phyloP scores from a whole-genome alignment of 225 moss, liverwort and hornwort species.

The Antitrichia curtipendula region DNA sequence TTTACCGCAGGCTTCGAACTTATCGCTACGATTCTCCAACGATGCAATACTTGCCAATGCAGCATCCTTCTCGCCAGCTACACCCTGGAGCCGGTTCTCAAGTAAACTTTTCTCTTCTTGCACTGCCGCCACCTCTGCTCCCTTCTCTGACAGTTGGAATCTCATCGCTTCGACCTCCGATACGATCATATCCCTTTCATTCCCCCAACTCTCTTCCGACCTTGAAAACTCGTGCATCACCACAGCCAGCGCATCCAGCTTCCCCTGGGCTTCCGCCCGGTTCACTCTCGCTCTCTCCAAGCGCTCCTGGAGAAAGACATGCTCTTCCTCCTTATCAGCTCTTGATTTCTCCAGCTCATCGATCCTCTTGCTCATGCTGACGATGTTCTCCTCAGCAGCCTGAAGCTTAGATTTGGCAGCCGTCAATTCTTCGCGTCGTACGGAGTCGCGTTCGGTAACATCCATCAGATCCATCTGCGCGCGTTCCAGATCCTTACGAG shows the following conservation, averaged over 20 bases:
- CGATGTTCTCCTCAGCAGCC: constrained; percentile 14
- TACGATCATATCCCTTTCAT: not conserved
- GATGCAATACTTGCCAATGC: not conserved
- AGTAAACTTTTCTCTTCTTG: constrained; percentile 6
- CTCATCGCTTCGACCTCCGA: constrained; percentile 8
- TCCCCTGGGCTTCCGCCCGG: constrained; percentile 17
- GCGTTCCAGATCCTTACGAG: constrained; percentile 11
- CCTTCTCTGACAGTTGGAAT: constrained; percentile 5
- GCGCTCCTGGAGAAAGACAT: not conserved
- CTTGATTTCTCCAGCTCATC: constrained; percentile 8
- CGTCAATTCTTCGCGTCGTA: not conserved
- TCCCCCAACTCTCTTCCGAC: constrained; percentile 23
- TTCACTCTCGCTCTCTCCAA: constrained; percentile 9
- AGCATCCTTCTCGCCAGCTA: constrained; percentile 4
- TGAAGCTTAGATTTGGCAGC: not conserved
- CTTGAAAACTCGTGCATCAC: constrained; percentile 28
- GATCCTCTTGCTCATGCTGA: constrained; percentile 16
- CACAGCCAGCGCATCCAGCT: constrained; percentile 32
- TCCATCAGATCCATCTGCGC: not conserved
- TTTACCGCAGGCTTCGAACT: not conserved
- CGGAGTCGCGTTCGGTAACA: not conserved
- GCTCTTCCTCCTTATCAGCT: constrained; percentile 17
- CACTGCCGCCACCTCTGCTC: not conserved
- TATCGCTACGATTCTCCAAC: not conserved
- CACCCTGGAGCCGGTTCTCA: not conserved